Conservation (phyloP, 306 rosid species). For the Lupinus albus region DNA sequence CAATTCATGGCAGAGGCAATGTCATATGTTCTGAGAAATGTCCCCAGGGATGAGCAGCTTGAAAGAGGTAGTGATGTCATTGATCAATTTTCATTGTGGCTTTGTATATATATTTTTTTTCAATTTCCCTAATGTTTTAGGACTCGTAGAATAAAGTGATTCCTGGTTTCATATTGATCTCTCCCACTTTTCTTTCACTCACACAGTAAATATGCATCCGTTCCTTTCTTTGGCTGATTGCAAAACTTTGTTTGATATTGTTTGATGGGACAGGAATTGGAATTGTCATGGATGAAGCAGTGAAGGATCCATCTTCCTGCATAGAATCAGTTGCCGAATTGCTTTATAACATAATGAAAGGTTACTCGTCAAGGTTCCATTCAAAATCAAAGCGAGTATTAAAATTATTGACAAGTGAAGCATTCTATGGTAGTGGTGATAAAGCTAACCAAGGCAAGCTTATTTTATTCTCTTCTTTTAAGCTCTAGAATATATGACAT, state of each 20-base stretch:
- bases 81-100: constrained; percentile 8
- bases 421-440: constrained; percentile 49
- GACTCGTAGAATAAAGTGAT: background rate
- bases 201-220: constrained; percentile 1
- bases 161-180: constrained; percentile 15
- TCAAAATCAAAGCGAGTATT: constrained; percentile 81
- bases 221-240: constrained; percentile 33
- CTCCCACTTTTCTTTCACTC: background rate
- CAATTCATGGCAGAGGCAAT: constrained; percentile 82
- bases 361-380: constrained; percentile 79
- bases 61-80: constrained; percentile 60
- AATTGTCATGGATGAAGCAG: constrained; percentile 60
- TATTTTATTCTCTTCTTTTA: constrained; percentile 40
- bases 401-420: constrained; percentile 55
- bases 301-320: constrained; percentile 58
- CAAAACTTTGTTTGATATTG: constrained; percentile 2
- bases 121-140: background rate
- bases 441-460: constrained; percentile 57
- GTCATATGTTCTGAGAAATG: constrained; percentile 79
- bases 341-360: constrained; percentile 68
- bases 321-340: constrained; percentile 64
- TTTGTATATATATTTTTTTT: constrained; percentile 13
- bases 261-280: constrained; percentile 44
- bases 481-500: background rate
- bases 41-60: constrained; percentile 73